Percentiles rank a stretch among this genome's conserved stretches.
These are phyloP conservation scores for Apiosordaria backusii DNA, from an alignment of 495 filamentous ascomycete genomes.

Conservation along the genomic window DNA sequence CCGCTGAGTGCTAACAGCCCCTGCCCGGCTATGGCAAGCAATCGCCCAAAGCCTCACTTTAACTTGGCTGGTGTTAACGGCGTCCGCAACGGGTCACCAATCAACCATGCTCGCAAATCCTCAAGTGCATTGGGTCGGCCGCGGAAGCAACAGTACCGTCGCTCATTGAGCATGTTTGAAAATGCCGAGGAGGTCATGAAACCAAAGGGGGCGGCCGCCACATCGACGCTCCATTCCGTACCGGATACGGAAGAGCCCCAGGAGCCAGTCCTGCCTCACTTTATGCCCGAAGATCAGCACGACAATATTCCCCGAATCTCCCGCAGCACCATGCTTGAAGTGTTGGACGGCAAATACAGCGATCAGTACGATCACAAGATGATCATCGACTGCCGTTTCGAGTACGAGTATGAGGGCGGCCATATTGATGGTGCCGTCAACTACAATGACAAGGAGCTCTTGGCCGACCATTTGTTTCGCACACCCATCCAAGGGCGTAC, in stretches of 20 bases:
- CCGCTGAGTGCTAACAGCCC: slow-evolving; percentile 56
- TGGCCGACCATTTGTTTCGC: slow-evolving; percentile 74
- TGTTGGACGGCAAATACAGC: slow-evolving; percentile 83
- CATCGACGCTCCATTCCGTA: slow-evolving; percentile 60
- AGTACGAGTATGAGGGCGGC: slow-evolving; percentile 96
- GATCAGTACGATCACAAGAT: slow-evolving; percentile 69
- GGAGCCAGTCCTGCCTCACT: slow-evolving; percentile 75
- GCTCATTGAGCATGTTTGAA: slow-evolving; percentile 97
- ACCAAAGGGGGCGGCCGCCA: slow-evolving; percentile 54
- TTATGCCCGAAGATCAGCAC: slow-evolving; percentile 72
- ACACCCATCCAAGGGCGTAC: slow-evolving; percentile 61
- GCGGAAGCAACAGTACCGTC: slow-evolving; percentile 73
- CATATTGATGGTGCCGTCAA: slow-evolving; percentile 92
- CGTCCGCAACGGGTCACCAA: slow-evolving; percentile 67
- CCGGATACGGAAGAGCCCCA: slow-evolving; percentile 70
- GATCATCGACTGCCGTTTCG: slow-evolving; percentile 94
- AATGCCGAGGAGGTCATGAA: slow-evolving; percentile 82
- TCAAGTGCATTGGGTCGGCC: slow-evolving; percentile 69
- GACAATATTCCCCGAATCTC: slow-evolving; percentile 86
- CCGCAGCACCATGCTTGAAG: slow-evolving; percentile 68
- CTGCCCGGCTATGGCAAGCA: slow-evolving; percentile 46
- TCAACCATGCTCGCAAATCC: slow-evolving; percentile 64
- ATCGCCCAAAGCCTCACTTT: slow-evolving; percentile 59
- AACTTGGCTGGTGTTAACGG: slow-evolving; percentile 41
- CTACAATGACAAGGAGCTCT: slow-evolving; percentile 87